Evolutionary conservation across 2,329 filamentous ascomycete genomes (phyloP).

Genomic region (Diaporthe capsici): DNA sequence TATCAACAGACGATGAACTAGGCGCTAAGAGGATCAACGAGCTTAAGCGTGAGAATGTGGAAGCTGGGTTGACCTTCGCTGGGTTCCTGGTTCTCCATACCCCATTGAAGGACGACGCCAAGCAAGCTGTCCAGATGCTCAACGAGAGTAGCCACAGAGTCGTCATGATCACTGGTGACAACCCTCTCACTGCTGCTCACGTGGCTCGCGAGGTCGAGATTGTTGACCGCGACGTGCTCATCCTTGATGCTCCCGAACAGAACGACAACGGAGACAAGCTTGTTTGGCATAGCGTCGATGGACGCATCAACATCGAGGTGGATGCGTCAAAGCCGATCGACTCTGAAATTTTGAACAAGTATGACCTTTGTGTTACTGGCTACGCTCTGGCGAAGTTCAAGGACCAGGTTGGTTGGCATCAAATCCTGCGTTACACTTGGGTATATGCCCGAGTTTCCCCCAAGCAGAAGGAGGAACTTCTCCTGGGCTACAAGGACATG

Average conservation of each 20-base stretch:
- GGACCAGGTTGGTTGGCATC: conserved; percentile 80
- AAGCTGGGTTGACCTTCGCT: conserved; percentile 87
- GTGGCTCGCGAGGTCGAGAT: conserved; percentile 97
- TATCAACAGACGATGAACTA: conserved; percentile 85
- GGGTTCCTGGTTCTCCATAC: conserved; percentile 97
- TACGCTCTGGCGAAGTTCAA: conserved; percentile 93
- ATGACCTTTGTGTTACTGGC: conserved; percentile 96
- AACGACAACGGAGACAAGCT: conserved; percentile 84
- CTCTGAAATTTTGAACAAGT: conserved; percentile 81
- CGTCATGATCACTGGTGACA: conserved; percentile 99
- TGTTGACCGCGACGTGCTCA: conserved; percentile 94
- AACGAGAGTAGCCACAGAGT: conserved; percentile 99
- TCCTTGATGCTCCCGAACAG: conserved; percentile 94
- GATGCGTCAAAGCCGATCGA: conserved; percentile 87
- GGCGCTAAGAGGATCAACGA: conserved; percentile 91
- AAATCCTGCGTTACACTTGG: conserved; percentile 91
- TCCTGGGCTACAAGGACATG: conserved; percentile 95
- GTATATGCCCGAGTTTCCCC: conserved; percentile 98
- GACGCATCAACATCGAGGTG: conserved; percentile 87
- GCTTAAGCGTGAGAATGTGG: conserved; percentile 92
- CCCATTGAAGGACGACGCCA: conserved; percentile 95
- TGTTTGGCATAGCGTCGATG: conserved; percentile 95
- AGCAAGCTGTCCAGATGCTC: conserved; percentile 94
- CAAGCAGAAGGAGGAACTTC: conserved; percentile 98
- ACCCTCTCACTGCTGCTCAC: conserved; percentile 95